phyloP scores from a whole-genome alignment of 2,329 filamentous ascomycete species.

The Hymenoscyphus infarciens region DNA sequence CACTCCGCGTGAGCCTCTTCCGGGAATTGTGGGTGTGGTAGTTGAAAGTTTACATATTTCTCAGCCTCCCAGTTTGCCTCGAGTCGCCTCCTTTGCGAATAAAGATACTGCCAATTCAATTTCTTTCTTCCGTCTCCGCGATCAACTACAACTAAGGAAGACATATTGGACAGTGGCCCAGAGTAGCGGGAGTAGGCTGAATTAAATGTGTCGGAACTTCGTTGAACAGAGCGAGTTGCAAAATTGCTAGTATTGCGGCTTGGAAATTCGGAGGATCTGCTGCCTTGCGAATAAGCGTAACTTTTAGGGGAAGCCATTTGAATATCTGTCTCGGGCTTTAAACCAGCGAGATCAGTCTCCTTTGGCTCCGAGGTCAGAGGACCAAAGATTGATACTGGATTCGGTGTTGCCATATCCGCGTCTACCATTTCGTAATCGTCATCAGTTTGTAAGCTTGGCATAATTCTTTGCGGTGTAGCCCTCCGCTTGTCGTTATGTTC shows the following conservation, averaged over 20 bases:
- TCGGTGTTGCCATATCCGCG: slow-evolving; percentile 27
- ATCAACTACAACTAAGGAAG: slow-evolving; percentile 46
- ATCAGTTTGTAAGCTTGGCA: slow-evolving; percentile 36
- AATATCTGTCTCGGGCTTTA: slow-evolving; percentile 21
- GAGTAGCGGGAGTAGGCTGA: slow-evolving; percentile 10
- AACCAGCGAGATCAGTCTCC: slow-evolving; percentile 18
- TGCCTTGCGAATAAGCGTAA: not conserved
- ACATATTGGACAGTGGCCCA: slow-evolving; percentile 19
- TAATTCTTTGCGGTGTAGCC: slow-evolving; percentile 42
- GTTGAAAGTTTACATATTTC: slow-evolving; percentile 79
- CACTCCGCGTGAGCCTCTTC: slow-evolving; percentile 87
- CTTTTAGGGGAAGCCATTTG: slow-evolving; percentile 17
- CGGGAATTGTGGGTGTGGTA: slow-evolving; percentile 77
- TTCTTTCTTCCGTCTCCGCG: slow-evolving; percentile 51
- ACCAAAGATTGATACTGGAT: slow-evolving; percentile 30
- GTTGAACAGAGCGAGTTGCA: slow-evolving; percentile 11
- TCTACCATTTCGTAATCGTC: slow-evolving; percentile 49
- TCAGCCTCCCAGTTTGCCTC: slow-evolving; percentile 91
- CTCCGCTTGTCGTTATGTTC: slow-evolving; percentile 54
- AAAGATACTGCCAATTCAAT: slow-evolving; percentile 91
- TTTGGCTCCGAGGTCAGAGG: slow-evolving; percentile 14
- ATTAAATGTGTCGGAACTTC: slow-evolving; percentile 19
- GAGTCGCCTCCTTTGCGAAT: slow-evolving; percentile 77
- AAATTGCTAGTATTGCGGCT: slow-evolving; percentile 10
- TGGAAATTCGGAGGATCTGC: slow-evolving; percentile 14